phyloP scores from a whole-genome alignment of 2,329 filamentous ascomycete genomes.

The Scedosporium minutisporum region DNA sequence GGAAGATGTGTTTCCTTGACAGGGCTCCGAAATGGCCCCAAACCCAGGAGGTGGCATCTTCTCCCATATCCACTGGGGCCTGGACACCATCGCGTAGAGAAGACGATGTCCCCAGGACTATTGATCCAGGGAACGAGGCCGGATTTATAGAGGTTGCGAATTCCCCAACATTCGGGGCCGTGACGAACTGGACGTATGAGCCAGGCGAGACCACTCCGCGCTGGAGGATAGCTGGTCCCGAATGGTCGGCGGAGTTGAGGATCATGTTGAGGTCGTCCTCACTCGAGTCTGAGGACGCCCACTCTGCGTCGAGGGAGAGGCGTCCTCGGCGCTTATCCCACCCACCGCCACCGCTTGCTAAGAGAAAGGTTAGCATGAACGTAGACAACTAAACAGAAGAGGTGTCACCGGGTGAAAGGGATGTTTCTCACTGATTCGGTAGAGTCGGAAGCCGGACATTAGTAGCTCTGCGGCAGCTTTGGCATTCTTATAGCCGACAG shows the following conservation, averaged over 20 bases:
- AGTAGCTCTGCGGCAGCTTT: background rate
- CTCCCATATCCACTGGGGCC: constrained; percentile 12
- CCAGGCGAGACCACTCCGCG: constrained; percentile 50
- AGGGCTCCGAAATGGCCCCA: constrained; percentile 50
- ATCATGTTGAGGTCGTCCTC: constrained; percentile 15
- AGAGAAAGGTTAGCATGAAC: constrained; percentile 1
- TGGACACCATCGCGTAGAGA: background rate
- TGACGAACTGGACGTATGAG: constrained; percentile 58
- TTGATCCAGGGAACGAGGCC: constrained; percentile 15
- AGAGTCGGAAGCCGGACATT: constrained; percentile 24
- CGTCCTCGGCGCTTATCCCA: constrained; percentile 77
- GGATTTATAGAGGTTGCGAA: constrained; percentile 1
- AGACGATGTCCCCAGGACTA: constrained; percentile 7
- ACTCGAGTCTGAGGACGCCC: constrained; percentile 11
- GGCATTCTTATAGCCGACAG: constrained; percentile 3
- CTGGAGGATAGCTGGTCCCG: constrained; percentile 8
- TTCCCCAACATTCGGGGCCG: constrained; percentile 16
- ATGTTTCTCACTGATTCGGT: constrained; percentile 32
- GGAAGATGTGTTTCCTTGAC: constrained; percentile 49
- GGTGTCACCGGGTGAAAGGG: background rate
- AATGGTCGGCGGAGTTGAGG: constrained; percentile 24
- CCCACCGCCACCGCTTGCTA: constrained; percentile 70
- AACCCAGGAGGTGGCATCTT: constrained; percentile 11
- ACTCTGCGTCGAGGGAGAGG: constrained; percentile 60
- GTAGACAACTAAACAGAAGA: constrained; percentile 5